phyloP scores from a whole-genome alignment of 208 protist genomes.

The Trypanosoma rangeli region DNA sequence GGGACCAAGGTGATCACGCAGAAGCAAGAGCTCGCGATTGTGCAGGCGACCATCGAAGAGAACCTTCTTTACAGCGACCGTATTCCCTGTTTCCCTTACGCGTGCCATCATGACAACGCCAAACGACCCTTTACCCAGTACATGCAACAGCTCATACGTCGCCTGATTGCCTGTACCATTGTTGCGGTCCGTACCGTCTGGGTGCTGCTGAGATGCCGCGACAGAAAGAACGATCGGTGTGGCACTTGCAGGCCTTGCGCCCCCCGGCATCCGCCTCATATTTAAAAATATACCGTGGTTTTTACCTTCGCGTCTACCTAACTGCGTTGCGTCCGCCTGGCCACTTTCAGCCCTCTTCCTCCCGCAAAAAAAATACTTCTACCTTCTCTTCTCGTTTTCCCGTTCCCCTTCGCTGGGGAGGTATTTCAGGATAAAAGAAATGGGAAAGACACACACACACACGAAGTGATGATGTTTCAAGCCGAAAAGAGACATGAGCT shows the following conservation, averaged over 20 bases:
- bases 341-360: not conserved
- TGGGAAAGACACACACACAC: not conserved
- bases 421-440: not conserved
- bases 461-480: not conserved
- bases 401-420: not conserved
- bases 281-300: not conserved
- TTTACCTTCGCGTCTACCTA: not conserved
- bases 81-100: slow-evolving; percentile 72
- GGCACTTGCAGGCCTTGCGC: not conserved
- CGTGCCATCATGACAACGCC: slow-evolving; percentile 95
- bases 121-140: slow-evolving; percentile 97
- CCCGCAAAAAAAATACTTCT: not conserved
- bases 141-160: slow-evolving; percentile 62
- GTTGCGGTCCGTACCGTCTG: not conserved
- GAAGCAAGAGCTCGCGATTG: slow-evolving; percentile 98
- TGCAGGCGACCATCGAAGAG: slow-evolving; percentile 96
- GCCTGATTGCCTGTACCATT: not conserved
- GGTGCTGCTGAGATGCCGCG: not conserved
- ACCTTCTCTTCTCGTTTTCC: not conserved
- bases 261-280: slow-evolving; percentile 3
- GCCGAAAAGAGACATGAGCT: not conserved
- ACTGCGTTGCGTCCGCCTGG: not conserved
- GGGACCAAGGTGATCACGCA: slow-evolving; percentile 74
- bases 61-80: slow-evolving; percentile 98
- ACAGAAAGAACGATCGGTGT: not conserved